Base-by-base conservation (phyloP, 2,329 filamentous ascomycete species). In the Scytalidium lignicola region DNA sequence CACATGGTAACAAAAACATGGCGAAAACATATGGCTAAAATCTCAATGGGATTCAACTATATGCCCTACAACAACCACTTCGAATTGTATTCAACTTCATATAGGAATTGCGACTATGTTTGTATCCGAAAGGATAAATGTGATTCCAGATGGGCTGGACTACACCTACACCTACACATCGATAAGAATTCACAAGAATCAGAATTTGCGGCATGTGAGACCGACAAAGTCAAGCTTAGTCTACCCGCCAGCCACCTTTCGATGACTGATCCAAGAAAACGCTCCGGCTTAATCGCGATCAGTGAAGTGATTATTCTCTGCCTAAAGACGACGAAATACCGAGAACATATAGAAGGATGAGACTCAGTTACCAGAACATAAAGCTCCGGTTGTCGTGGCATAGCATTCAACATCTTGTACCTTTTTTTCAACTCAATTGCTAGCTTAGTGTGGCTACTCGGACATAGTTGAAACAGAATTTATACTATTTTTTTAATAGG, bases 271-370 rank as follows among this genome's bases (percentile, higher is more conserved):
- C 84, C 88, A 85, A 91, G 83, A 84, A 85, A 84, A 81, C 82
- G 88, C 90, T 95, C 91, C 91, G 90, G 91, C 91, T 96, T 96
- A 96, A 93, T 95, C 86, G 89, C 85, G 88, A 89, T 89, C 86
- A 64, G 51, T 54, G 43, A 52, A 53, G 41, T 41, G 20, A 49
- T 79, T 80, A 67, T 70, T 95, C 80, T 95, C 76, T 86, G 90
- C 90, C 88, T 79, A 69, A n/a, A 68, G 70, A 71, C 77, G 81
- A 86, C 83, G 78, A 78, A 77, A 76, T 86, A 93, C 90, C 87
- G 88, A 90, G 79, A 80, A 74, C 76, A 85, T 84, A 89, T 78
- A 70, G 77, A 65, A 70, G 67, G 67, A 61, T 69, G 75, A 26
- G 48, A 61, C 77, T 80, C 80, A 82, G 81, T 83, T 79, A 78